Conservation (phyloP, 331 rosid genomes). For the Arachis monticola region DNA sequence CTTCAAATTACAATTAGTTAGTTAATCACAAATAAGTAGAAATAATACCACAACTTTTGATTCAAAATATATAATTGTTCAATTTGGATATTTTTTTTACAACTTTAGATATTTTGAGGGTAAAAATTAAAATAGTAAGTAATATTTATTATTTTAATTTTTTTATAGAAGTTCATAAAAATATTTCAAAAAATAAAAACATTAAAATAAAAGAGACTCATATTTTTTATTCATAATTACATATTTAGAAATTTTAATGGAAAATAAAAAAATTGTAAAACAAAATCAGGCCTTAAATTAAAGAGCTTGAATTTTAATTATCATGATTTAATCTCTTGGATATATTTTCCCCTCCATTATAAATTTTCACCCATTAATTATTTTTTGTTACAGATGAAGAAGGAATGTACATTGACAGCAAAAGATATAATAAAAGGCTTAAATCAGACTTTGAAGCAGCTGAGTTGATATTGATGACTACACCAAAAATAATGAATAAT, state of each 20-base stretch:
- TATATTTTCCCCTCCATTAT: background rate
- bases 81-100: too few relatives aligned
- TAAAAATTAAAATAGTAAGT: too few relatives aligned
- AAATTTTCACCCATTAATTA: background rate
- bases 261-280: background rate
- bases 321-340: background rate
- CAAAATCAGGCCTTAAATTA: background rate
- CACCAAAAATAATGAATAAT: background rate
- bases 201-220: too few relatives aligned
- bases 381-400: slow-evolving; percentile 59
- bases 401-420: slow-evolving; percentile 51
- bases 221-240: too few relatives aligned
- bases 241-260: background rate
- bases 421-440: slow-evolving; percentile 61
- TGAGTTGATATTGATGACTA: background rate
- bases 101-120: too few relatives aligned
- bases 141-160: too few relatives aligned
- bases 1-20: too few relatives aligned
- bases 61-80: too few relatives aligned
- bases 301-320: background rate
- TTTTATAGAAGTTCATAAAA: too few relatives aligned
- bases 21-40: background rate
- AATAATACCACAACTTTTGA: too few relatives aligned
- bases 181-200: too few relatives aligned
- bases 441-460: slow-evolving; percentile 52